Conservation (phyloP, 176 grass and related monocot genomes). For the Miscanthus lutarioriparius region DNA sequence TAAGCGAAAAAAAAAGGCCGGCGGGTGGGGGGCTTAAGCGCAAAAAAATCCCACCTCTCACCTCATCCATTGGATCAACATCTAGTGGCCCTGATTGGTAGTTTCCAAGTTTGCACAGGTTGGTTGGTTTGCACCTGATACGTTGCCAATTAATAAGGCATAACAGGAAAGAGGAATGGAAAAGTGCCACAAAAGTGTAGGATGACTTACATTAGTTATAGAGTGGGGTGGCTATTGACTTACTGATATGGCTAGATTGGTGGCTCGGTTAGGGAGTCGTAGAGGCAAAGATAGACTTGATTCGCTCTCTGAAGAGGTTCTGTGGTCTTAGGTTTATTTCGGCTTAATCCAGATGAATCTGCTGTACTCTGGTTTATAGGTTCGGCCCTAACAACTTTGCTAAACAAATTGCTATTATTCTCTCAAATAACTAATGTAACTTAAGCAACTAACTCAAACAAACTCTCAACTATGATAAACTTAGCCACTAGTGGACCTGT, state of each 20-base stretch:
- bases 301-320: neutral
- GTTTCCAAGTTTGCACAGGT: too few species aligned
- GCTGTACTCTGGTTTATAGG: neutral
- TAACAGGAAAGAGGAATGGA: neutral
- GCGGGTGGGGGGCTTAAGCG: too few species aligned
- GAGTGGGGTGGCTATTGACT: neutral
- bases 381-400: neutral
- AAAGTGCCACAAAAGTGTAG: neutral
- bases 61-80: too few species aligned
- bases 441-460: neutral
- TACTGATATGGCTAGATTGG: neutral
- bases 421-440: neutral
- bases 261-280: neutral
- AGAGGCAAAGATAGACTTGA: neutral
- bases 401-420: neutral
- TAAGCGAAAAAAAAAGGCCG: too few species aligned
- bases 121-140: too few species aligned
- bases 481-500: neutral
- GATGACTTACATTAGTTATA: neutral
- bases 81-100: too few species aligned
- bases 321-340: neutral
- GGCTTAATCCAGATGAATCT: neutral
- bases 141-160: neutral
- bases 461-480: neutral
- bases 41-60: too few species aligned